phyloP scores from a whole-genome alignment of 805 yeast species.

The Yamadazyma philogaea region DNA sequence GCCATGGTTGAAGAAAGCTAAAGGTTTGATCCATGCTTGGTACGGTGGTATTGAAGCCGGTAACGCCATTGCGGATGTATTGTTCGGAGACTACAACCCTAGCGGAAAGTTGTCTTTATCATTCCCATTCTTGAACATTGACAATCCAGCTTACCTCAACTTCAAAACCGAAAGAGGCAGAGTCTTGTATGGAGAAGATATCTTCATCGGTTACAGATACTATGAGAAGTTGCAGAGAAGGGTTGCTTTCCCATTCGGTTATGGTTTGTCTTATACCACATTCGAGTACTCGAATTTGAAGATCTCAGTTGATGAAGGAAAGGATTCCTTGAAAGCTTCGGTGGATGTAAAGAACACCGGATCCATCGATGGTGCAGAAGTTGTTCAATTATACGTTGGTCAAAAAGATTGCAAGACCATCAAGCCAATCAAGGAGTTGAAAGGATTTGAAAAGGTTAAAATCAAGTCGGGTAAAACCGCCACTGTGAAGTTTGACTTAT shows the following conservation, averaged over 20 bases:
- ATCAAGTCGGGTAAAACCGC: constrained; percentile 43
- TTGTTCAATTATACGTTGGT: constrained; percentile 52
- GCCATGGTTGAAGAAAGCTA: constrained; percentile 28
- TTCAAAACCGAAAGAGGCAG: constrained; percentile 30
- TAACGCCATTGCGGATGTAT: constrained; percentile 56
- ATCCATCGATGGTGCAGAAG: constrained; percentile 47
- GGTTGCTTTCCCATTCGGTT: constrained; percentile 60
- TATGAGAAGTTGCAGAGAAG: constrained; percentile 50
- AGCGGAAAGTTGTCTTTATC: constrained; percentile 42
- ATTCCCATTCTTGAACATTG: constrained; percentile 22
- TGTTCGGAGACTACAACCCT: constrained; percentile 59
- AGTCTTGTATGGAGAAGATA: constrained; percentile 54
- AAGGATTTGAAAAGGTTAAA: constrained; percentile 53
- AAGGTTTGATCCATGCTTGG: constrained; percentile 31
- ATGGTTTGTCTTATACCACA: constrained; percentile 59
- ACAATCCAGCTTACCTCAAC: constrained; percentile 32
- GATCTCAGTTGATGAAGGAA: constrained; percentile 21
- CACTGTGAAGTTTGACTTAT: constrained; percentile 35
- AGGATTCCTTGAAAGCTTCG: constrained; percentile 29
- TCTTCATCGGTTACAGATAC: constrained; percentile 60
- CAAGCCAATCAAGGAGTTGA: constrained; percentile 61
- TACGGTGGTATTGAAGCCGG: constrained; percentile 54
- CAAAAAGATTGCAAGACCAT: constrained; percentile 35
- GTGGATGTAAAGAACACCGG: constrained; percentile 52
- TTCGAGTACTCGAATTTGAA: constrained; percentile 41